phyloP scores from a whole-genome alignment of 768 basidiomycete species.

The Suillus tomentosus region DNA sequence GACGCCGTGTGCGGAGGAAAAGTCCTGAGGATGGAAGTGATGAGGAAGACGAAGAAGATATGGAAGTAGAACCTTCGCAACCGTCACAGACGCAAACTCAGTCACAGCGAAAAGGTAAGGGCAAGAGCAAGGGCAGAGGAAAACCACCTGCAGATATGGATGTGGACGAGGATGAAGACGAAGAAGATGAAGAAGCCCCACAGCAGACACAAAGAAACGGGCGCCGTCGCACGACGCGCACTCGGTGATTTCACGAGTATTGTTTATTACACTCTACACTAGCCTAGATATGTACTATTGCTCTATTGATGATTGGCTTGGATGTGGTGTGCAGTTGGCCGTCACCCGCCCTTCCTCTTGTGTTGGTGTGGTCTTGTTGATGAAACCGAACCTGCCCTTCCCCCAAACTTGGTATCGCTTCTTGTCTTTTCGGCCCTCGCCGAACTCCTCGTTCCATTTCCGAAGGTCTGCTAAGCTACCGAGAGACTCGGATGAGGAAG shows the following conservation, averaged over 20 bases:
- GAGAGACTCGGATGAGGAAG: conserved; percentile 82
- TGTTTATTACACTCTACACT: conserved; percentile 20
- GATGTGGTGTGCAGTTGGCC: conserved; percentile 12
- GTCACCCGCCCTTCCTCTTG: conserved; percentile 49
- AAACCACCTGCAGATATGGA: conserved; percentile 41
- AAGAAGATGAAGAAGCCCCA: conserved; percentile 25
- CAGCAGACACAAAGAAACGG: conserved; percentile 20
- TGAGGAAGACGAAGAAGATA: conserved; percentile 44
- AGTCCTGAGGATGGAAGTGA: conserved; percentile 38
- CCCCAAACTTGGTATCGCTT: conserved; percentile 81
- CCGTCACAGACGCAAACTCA: conserved; percentile 22
- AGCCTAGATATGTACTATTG: conserved; percentile 15
- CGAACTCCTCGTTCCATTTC: conserved; percentile 94
- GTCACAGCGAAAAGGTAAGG: conserved; percentile 28
- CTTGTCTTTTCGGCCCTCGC: conserved; percentile 74
- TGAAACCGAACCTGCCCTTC: conserved; percentile 86
- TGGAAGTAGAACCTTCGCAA: conserved; percentile 36
- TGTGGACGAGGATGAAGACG: conserved; percentile 45
- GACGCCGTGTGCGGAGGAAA: conserved; percentile 37
- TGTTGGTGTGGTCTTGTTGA: conserved; percentile 41
- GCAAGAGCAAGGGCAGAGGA: conserved; percentile 27
- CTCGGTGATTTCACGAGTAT: conserved; percentile 17
- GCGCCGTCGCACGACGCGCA: conserved; percentile 25
- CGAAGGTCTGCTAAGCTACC: conserved; percentile 75
- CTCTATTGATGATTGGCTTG: conserved; percentile 26